Percentiles rank a stretch among this genome's conserved stretches.
Conservation (phyloP, 2,329 filamentous ascomycete genomes). For the Pestalotiopsis sp. region DNA sequence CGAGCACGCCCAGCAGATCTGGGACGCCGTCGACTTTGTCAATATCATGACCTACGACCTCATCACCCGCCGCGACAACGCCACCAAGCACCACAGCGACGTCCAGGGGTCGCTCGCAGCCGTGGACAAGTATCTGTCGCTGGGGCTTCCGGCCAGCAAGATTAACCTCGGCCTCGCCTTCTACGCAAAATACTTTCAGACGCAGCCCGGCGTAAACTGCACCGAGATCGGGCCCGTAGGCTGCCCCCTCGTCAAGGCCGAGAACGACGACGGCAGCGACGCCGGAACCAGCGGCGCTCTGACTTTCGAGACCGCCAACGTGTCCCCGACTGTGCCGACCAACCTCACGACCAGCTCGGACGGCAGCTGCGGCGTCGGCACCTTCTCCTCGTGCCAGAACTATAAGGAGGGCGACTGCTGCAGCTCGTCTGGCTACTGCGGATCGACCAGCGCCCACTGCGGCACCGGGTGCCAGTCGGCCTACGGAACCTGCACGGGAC, state of each 20-base stretch:
- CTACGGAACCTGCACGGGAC: constrained; percentile 44
- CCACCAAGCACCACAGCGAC: constrained; percentile 68
- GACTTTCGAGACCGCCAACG: constrained; percentile 48
- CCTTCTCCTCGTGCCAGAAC: constrained; percentile 30
- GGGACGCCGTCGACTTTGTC: constrained; percentile 63
- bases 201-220: constrained; percentile 43
- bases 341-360: constrained; percentile 30
- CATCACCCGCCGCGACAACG: constrained; percentile 68
- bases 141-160: constrained; percentile 53
- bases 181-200: constrained; percentile 67
- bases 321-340: constrained; percentile 22
- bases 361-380: constrained; percentile 34
- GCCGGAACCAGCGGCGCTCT: constrained; percentile 60
- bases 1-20: constrained; percentile 60
- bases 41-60: constrained; percentile 54
- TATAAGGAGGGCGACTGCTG: constrained; percentile 30
- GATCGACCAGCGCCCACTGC: constrained; percentile 22
- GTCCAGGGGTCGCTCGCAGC: constrained; percentile 55
- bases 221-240: constrained; percentile 43
- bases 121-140: constrained; percentile 61
- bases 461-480: constrained; percentile 28
- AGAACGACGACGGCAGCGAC: constrained; percentile 61
- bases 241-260: constrained; percentile 58
- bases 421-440: constrained; percentile 36
- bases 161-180: constrained; percentile 69